A percentile compares a stretch with the other conserved stretches of the same genome.
phyloP scores from a whole-genome alignment of 1,139 yeast genomes.

The Candida frijolesensis region DNA sequence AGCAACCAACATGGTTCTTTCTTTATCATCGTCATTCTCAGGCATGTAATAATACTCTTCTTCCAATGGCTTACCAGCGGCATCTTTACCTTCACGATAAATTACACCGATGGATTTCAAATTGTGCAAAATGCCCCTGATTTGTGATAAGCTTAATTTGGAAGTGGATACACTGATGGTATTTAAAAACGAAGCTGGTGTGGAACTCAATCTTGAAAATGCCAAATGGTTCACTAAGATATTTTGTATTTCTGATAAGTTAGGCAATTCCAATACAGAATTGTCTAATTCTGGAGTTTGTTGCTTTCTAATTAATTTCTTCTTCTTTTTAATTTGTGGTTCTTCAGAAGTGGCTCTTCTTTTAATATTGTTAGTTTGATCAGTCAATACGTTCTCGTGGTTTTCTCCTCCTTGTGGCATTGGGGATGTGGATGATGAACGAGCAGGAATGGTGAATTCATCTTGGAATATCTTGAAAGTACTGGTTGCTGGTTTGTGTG shows the following conservation, averaged over 20 bases:
- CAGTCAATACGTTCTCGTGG: slow-evolving; percentile 18
- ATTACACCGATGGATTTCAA: slow-evolving; percentile 77
- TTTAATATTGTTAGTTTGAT: slow-evolving; percentile 27
- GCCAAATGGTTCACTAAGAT: slow-evolving; percentile 84
- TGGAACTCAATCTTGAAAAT: slow-evolving; percentile 82
- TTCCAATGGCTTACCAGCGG: slow-evolving; percentile 92
- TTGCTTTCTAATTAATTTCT: slow-evolving; percentile 5
- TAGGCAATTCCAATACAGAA: slow-evolving; percentile 33
- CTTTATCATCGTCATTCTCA: slow-evolving; percentile 73
- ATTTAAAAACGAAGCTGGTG: slow-evolving; percentile 73
- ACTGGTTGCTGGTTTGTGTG: neutral
- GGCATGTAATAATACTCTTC: slow-evolving; percentile 91
- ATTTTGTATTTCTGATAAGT: slow-evolving; percentile 56
- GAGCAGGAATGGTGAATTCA: slow-evolving; percentile 6
- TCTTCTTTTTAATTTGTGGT: slow-evolving; percentile 18
- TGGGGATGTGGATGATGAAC: slow-evolving; percentile 14
- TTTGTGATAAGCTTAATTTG: slow-evolving; percentile 45
- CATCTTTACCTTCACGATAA: slow-evolving; percentile 88
- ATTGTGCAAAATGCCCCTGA: slow-evolving; percentile 52
- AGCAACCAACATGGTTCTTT: slow-evolving; percentile 69
- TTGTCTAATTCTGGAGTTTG: slow-evolving; percentile 17
- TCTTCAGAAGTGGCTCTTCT: slow-evolving; percentile 35
- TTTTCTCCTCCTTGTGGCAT: neutral
- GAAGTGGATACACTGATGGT: slow-evolving; percentile 56
- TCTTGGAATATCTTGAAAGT: slow-evolving; percentile 14